Percentiles rank a stretch among this genome's conserved stretches.
Conservation (phyloP, 495 filamentous ascomycete species). For the Aspergillus diversus region DNA sequence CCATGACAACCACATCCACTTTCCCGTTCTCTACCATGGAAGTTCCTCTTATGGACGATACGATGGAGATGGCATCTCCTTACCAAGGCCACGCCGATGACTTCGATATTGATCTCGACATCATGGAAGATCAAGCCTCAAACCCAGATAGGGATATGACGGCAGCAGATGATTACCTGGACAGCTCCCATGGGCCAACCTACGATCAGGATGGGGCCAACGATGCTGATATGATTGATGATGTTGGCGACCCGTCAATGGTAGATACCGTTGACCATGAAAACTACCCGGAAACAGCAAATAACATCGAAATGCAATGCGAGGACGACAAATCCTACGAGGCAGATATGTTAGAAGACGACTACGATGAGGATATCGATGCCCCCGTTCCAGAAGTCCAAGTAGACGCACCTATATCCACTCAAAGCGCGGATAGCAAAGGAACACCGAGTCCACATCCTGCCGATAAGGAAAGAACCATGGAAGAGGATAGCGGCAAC, state of each 20-base stretch:
- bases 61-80: slow-evolving; percentile 60
- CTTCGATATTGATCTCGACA: slow-evolving; percentile 76
- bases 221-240: slow-evolving; percentile 57
- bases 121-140: slow-evolving; percentile 55
- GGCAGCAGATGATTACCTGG: slow-evolving; percentile 51
- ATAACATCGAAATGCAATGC: slow-evolving; percentile 42
- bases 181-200: slow-evolving; percentile 40
- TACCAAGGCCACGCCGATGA: slow-evolving; percentile 60
- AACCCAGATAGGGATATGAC: slow-evolving; percentile 66
- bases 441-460: slow-evolving; percentile 7
- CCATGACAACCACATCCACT: slow-evolving; percentile 45
- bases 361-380: slow-evolving; percentile 41
- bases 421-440: slow-evolving; percentile 21
- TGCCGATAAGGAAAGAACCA: slow-evolving; percentile 13
- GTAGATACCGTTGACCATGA: slow-evolving; percentile 36
- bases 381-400: slow-evolving; percentile 35
- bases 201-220: slow-evolving; percentile 33
- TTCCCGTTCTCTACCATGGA: slow-evolving; percentile 45
- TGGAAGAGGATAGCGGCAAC: slow-evolving; percentile 21
- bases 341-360: slow-evolving; percentile 50
- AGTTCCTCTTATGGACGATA: slow-evolving; percentile 44
- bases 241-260: slow-evolving; percentile 47
- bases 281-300: slow-evolving; percentile 33
- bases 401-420: slow-evolving; percentile 22
- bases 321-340: slow-evolving; percentile 39